Conservation (phyloP, 2,329 filamentous ascomycete genomes). For the Aureobasidium leucospermi region DNA sequence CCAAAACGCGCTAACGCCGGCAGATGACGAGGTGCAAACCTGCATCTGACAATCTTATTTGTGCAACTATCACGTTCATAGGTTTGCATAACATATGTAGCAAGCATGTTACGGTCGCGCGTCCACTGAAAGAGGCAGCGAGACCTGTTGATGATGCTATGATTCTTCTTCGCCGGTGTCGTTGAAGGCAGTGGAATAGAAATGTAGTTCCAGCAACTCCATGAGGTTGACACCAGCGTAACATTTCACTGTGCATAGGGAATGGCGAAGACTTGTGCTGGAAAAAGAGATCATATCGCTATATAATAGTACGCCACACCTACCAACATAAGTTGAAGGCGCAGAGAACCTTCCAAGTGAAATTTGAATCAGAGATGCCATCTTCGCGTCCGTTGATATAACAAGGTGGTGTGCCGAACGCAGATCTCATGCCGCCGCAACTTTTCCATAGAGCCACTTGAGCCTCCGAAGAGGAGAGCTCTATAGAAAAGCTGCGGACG, state of each 20-base stretch:
- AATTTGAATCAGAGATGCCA: constrained; percentile 80
- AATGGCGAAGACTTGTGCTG: not conserved
- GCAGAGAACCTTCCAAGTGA: constrained; percentile 43
- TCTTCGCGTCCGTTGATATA: constrained; percentile 90
- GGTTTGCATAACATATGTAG: constrained; percentile 15
- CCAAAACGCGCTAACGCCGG: constrained; percentile 5
- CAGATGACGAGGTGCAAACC: not conserved
- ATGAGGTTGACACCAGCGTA: constrained; percentile 13
- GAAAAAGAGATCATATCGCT: not conserved
- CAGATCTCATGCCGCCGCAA: constrained; percentile 80
- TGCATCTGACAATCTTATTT: not conserved
- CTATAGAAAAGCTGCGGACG: constrained; percentile 57
- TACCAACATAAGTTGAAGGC: not conserved
- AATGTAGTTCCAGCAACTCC: constrained; percentile 16
- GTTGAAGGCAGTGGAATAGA: constrained; percentile 21
- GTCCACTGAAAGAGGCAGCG: constrained; percentile 19
- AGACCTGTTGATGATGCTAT: constrained; percentile 26
- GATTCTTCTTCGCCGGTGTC: constrained; percentile 23
- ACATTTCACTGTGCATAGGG: not conserved
- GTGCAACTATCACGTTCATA: not conserved
- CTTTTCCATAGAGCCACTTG: constrained; percentile 71
- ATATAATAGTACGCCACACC: not conserved
- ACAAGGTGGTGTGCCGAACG: constrained; percentile 99
- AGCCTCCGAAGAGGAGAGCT: constrained; percentile 86
- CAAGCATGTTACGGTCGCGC: constrained; percentile 27